phyloP scores from a whole-genome alignment of 192 early-diverging fungal genomes.

The Radiomyces spectabilis region DNA sequence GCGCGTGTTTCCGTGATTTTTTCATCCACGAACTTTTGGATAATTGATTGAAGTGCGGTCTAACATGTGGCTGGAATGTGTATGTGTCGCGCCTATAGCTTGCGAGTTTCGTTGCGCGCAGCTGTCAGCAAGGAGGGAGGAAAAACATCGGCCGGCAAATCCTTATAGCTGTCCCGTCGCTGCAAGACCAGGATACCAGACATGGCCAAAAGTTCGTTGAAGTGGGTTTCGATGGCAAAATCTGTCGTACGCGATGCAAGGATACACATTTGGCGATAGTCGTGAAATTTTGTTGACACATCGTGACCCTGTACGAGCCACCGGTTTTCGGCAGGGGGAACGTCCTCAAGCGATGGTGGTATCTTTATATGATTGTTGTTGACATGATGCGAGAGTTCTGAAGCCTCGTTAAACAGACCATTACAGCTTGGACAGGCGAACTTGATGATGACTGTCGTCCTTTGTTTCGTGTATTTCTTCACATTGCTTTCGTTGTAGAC shows the following conservation, averaged over 20 bases:
- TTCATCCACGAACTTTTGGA: conserved; percentile 7
- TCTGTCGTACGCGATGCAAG: not conserved
- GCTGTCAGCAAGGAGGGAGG: conserved; percentile 2
- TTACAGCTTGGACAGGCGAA: not conserved
- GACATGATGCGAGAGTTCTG: not conserved
- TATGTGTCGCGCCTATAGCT: not conserved
- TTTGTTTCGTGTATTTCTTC: not conserved
- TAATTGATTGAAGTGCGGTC: not conserved
- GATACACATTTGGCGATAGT: not conserved
- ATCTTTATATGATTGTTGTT: not conserved
- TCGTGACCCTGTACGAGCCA: not conserved
- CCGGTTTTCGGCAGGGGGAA: not conserved
- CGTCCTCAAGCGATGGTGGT: not conserved
- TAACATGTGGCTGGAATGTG: conserved; percentile 2
- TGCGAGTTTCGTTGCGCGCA: not conserved
- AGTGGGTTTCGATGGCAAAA: not conserved
- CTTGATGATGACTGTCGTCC: not conserved
- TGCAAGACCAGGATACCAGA: not conserved
- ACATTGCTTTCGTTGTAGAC: no score
- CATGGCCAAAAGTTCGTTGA: not conserved
- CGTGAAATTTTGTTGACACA: not conserved
- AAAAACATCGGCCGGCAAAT: conserved; percentile 3
- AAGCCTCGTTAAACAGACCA: not conserved
- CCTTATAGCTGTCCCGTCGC: not conserved
- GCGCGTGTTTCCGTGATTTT: conserved; percentile 5